Base-by-base conservation (phyloP, 805 yeast species). In the Saccharomycodes ludwigii region DNA sequence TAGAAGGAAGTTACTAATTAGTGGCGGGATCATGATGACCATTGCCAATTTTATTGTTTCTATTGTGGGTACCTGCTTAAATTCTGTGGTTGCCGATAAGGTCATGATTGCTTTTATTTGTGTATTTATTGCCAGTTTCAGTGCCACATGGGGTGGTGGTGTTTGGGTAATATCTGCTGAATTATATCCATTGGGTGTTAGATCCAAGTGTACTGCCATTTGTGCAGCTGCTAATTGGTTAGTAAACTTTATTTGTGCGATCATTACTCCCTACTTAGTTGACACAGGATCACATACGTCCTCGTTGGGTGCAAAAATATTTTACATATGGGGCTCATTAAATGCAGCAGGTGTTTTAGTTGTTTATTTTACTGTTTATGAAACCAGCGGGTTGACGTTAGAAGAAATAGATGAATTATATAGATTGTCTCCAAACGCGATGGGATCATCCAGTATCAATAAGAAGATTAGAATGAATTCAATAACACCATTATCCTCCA, bases 391-490 rank as follows among this genome's bases (percentile, higher is more conserved):
- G 0, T 61, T 82, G 31, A 71, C 75, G 44, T 65, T 83, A 49
- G 94, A 83, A 55, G 84, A 83, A 42, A 76, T 83, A 32, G 86
- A 83, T 57, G 81, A 73, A 40, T 61, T 82, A 60, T 82, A 76
- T 48, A 64, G 67, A 31, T 61, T 63, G 21, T 75, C 86, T 43
- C 56, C 66, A 25, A 66, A 50, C 46, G 77, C 85, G 1, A 51
- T 68, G 12, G 52, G 52, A 8, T 74, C 83, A 0, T 40, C 54
- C 9, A 48, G 54, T 18, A 75, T 73, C 58, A 55, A 52, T 32
- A 34, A 27, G 18, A 24, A 16, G 2, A 34, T 34, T 9, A 34
- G n/a, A n/a, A n/a, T n/a, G n/a, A n/a, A n/a, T n/a, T n/a, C n/a
- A n/a, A n/a, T n/a, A n/a, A n/a, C n/a, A n/a, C n/a, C n/a, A n/a